Base-by-base conservation (phyloP, 768 basidiomycete species). In the Tremella fuciformis region DNA sequence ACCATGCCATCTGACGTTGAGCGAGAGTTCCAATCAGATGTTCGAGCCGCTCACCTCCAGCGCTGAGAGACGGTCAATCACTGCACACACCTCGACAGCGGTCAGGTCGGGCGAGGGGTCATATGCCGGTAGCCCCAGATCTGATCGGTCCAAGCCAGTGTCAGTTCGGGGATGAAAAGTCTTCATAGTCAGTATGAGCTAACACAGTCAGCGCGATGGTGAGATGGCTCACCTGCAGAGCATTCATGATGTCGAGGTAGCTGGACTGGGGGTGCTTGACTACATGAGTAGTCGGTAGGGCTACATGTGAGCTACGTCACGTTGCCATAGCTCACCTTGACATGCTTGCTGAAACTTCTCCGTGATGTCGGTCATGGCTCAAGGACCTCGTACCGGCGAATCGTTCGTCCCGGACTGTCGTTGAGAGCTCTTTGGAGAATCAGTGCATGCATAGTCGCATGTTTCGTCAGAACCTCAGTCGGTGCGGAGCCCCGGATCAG, bases 161-260 rank as follows among this genome's bases (percentile, higher is more conserved):
- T 96, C 92, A 75, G 93, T 84, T 11, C 89, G 84, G 21, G 89
- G 87, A 75, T 94, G 90, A 19, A 91, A 88, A 51, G 93, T 89
- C 91, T 93, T 34, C 7, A 46, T 4, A 46, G 22, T 46, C 42
- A 46, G 42, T 8, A 76, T 42, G 60, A 55, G 53, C 49, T 62
- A 39, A 55, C 49, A 42, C 57, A 57, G 37, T 50, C 34, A 29
- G 18, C 26, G 18, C 38, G 37, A 4, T 34, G 4, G 29, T 34
- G 11, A 21, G 7, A 19, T 21, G 53, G 67, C 80, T 58, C 71
- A 88, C 89, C 83, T 92, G 88, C 55, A 96, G 85, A 13, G 90
- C 88, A 66, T 88, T 88, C 91, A 97, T 94, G n/a, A 90, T 86
- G 60, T 97, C 92, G 60, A 86, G 83, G 48, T 94, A 80, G 16